A percentile compares a stretch with the other conserved stretches of the same genome.
phyloP scores from a whole-genome alignment of 2,329 filamentous ascomycete genomes.

The Cladophialophora bantiana region DNA sequence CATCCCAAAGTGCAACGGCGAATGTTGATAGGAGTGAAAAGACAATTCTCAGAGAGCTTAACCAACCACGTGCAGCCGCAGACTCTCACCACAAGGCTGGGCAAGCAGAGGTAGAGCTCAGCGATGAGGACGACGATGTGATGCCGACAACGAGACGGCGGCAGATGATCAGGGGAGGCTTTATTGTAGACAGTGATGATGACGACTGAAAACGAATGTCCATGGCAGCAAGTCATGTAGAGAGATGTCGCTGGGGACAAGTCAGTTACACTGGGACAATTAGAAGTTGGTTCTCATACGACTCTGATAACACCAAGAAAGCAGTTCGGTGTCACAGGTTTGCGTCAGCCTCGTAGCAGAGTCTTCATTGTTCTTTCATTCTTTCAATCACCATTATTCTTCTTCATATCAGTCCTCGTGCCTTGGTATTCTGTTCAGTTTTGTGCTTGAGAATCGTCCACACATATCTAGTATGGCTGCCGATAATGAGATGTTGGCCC shows the following conservation, averaged over 20 bases:
- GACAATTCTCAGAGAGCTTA: conserved; percentile 22
- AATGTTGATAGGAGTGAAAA: conserved; percentile 11
- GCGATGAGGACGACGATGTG: conserved; percentile 32
- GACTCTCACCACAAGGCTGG: not conserved
- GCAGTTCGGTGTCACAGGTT: too few species aligned
- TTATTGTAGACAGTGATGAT: conserved; percentile 41
- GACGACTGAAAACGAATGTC: conserved; percentile 29
- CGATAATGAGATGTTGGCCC: too few species aligned
- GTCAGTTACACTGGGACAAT: too few species aligned
- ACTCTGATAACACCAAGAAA: too few species aligned
- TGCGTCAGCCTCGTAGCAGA: too few species aligned
- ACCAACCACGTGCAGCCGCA: conserved; percentile 20
- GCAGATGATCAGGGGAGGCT: conserved; percentile 34
- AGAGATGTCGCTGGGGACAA: not conserved
- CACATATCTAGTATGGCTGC: too few species aligned
- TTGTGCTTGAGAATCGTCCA: too few species aligned
- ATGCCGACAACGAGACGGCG: conserved; percentile 22
- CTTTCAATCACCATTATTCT: not conserved
- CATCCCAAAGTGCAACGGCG: conserved; percentile 36
- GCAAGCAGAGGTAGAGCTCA: not conserved
- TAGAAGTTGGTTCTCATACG: too few species aligned
- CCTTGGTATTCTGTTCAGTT: too few species aligned
- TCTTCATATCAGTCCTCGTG: too few species aligned
- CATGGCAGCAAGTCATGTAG: not conserved
- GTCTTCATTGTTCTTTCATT: not conserved